Evolutionary conservation across 305 asterid genomes (phyloP), one percentile per base, ranked within the genome.

Genomic region (Fraxinus albicans): DNA sequence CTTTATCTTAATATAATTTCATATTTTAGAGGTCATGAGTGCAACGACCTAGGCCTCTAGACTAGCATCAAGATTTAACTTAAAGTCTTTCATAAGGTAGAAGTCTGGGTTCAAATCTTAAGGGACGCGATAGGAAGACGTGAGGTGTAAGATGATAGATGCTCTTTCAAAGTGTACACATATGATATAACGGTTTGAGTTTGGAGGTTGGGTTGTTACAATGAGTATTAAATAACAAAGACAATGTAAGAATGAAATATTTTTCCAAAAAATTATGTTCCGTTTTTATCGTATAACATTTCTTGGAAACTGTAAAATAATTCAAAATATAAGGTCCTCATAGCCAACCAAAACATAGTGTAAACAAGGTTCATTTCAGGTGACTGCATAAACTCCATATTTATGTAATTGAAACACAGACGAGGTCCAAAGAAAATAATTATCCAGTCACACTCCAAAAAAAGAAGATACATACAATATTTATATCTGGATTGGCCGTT

Each of bases 401-500:
- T 69, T 69, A 29, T 29, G n/a, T 29, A 69, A 13, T 69, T 69
- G 75, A 63, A 63, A 63, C 34, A 25, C 21, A 29, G 75, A 69
- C 3, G 38, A 13, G 75, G n/a, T 69, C 75, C 40, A 69, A 29
- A 69, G 36, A 73, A 73, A 73, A 73, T 35, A 33, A 21, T 34
- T 7, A 34, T 73, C 50, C 47, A 73, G 29, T 34, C 77, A 27
- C 72, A 31, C 23, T 33, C 33, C 0, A 13, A 34, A 35, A 47
- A 73, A 73, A 35, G 50, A 73, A 85, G 89, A 83, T 47, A 50
- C 94, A 0, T 90, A 96, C 99, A 72, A 80, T 84, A 86, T 92
- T 96, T 83, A 96, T 89, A 86, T 96, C 99, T 74, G 99, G 99
- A 87, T 83, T 90, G 84, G 99, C 99, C 4, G 99, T 96, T 44